phyloP scores from a whole-genome alignment of 78 protist genomes.

The slime mould (Dictyostelium discoideum) region DNA sequence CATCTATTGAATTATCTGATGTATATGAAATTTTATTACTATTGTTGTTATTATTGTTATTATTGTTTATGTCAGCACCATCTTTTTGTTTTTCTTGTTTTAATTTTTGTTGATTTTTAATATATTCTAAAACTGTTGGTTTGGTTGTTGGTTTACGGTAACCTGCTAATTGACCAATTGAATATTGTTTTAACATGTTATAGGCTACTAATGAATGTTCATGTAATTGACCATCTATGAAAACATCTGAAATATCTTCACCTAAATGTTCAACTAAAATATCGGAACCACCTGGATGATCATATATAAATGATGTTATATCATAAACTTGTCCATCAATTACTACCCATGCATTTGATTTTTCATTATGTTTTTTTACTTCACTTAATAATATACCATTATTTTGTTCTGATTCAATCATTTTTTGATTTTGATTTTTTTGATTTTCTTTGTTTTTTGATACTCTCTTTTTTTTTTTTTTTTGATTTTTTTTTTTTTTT shows the following conservation, averaged over 20 bases:
- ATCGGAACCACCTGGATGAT: constrained; percentile 84
- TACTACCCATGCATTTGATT: constrained; percentile 66
- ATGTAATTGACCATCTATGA: constrained; percentile 54
- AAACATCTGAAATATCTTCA: constrained; percentile 46
- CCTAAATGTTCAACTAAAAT: constrained; percentile 74
- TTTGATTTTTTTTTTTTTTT: not conserved
- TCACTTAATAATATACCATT: not conserved
- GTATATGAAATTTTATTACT: not conserved
- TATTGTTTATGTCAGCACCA: not conserved
- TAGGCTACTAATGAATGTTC: constrained; percentile 74
- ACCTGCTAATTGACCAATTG: constrained; percentile 62
- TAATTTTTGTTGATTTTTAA: constrained; percentile 1
- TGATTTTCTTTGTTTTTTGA: not conserved
- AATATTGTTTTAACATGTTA: constrained; percentile 71
- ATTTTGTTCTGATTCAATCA: constrained; percentile 6
- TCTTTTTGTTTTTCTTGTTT: not conserved
- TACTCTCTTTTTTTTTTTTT: not conserved
- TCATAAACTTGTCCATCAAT: constrained; percentile 82
- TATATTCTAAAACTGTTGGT: constrained; percentile 17
- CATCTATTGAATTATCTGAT: not conserved
- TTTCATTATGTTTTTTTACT: constrained; percentile 40
- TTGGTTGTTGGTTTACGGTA: constrained; percentile 10
- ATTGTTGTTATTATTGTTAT: not conserved
- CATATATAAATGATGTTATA: constrained; percentile 55
- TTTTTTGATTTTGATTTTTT: not conserved